Evolutionary conservation across 345 rosid genomes (phyloP).

Genomic region (Passiflora organensis): DNA sequence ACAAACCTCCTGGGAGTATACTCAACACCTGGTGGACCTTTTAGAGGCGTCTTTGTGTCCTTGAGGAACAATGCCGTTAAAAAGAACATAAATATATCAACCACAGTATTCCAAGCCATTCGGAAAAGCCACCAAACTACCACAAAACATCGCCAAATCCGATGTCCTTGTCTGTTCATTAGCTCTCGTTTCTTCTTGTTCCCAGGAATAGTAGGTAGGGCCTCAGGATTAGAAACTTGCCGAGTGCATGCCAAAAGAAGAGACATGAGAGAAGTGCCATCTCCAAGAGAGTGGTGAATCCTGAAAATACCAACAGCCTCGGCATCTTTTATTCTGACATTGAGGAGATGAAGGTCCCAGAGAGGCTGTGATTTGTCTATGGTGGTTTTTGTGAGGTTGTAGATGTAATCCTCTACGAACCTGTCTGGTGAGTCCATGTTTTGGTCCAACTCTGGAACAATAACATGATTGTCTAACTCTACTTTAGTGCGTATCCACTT

Average conservation of each 20-base stretch:
- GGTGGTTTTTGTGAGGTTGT: conserved; percentile 29
- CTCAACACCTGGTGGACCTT: conserved; percentile 25
- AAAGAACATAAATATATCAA: conserved; percentile 25
- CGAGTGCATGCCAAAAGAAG: conserved; percentile 47
- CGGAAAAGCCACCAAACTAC: conserved; percentile 7
- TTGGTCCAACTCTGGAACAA: conserved; percentile 22
- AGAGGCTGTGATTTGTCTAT: conserved; percentile 33
- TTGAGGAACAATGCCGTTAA: conserved; percentile 42
- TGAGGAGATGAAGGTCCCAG: conserved; percentile 44
- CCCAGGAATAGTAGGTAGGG: conserved; percentile 27
- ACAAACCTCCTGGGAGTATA: conserved; percentile 23
- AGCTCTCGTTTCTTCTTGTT: conserved; percentile 1
- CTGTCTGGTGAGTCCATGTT: conserved; percentile 22
- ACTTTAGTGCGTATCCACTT: conserved; percentile 39
- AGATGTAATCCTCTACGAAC: conserved; percentile 33
- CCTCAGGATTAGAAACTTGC: conserved; percentile 21
- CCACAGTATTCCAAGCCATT: conserved; percentile 22
- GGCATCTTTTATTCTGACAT: conserved; percentile 25
- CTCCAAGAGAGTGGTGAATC: conserved; percentile 63
- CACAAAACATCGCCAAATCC: conserved; percentile 1
- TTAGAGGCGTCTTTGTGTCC: conserved; percentile 52
- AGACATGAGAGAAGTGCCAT: conserved; percentile 58
- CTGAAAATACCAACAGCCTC: conserved; percentile 34
- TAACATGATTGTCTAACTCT: conserved; percentile 30
- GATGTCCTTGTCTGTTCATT: not conserved